phyloP scores from a whole-genome alignment of 257 asterid species.

The Salvia splendens region DNA sequence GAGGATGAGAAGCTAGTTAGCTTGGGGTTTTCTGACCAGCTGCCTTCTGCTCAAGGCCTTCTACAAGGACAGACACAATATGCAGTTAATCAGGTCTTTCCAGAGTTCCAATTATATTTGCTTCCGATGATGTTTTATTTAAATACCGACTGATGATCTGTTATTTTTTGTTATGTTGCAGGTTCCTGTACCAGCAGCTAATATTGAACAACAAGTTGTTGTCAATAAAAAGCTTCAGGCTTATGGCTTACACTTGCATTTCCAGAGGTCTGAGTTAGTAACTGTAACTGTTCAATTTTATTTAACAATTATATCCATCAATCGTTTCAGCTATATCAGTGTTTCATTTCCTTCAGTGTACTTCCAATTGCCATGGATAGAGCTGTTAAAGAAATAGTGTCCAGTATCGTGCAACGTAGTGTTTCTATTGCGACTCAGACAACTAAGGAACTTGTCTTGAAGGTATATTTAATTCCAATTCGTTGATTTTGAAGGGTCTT shows the following conservation, averaged over 20 bases:
- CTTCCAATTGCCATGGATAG: slow-evolving; percentile 93
- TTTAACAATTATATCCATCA: neutral
- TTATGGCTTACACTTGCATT: slow-evolving; percentile 67
- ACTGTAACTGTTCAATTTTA: slow-evolving; percentile 22
- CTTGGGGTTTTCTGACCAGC: slow-evolving; percentile 78
- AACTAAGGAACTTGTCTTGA: slow-evolving; percentile 90
- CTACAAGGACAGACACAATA: slow-evolving; percentile 69
- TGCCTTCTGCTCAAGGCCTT: slow-evolving; percentile 69
- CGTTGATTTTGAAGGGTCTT: neutral
- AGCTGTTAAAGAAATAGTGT: slow-evolving; percentile 90
- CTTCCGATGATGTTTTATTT: slow-evolving; percentile 8
- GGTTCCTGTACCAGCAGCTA: slow-evolving; percentile 75
- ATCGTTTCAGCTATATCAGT: neutral
- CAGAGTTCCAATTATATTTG: slow-evolving; percentile 19
- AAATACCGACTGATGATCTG: slow-evolving; percentile 23
- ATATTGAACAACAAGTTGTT: slow-evolving; percentile 85
- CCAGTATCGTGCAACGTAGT: slow-evolving; percentile 90
- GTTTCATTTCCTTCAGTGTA: slow-evolving; percentile 55
- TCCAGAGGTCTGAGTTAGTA: slow-evolving; percentile 73
- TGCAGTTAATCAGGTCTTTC: slow-evolving; percentile 72
- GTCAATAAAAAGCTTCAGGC: slow-evolving; percentile 78
- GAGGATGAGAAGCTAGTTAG: slow-evolving; percentile 84
- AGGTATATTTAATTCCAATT: slow-evolving; percentile 46
- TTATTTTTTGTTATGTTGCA: slow-evolving; percentile 38
- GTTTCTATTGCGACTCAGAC: slow-evolving; percentile 98